A percentile compares a stretch with the other conserved stretches of the same genome.
These are phyloP conservation scores for Hevea brasiliensis DNA, from an alignment of 345 rosid genomes.

Conservation along the genomic window DNA sequence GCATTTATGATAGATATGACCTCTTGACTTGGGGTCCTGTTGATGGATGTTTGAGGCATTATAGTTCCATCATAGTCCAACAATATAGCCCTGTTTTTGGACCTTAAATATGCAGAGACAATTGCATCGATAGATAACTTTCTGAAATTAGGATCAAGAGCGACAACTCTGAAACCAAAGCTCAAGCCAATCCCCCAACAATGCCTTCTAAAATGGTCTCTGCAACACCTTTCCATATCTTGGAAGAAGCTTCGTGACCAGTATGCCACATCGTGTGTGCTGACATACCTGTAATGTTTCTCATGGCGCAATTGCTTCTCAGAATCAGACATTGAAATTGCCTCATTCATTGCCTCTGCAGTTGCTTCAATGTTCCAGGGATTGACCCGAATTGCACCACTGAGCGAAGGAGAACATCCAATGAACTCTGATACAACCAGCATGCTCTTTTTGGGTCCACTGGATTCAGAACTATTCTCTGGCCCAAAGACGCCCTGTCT, in stretches of 20 bases:
- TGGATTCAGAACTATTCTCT: constrained; percentile 35
- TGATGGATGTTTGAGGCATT: constrained; percentile 67
- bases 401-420: constrained; percentile 83
- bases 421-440: constrained; percentile 74
- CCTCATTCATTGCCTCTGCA: constrained; percentile 74
- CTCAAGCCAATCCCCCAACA: constrained; percentile 80
- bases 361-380: constrained; percentile 75
- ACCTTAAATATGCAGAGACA: constrained; percentile 54
- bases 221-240: constrained; percentile 72
- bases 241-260: constrained; percentile 76
- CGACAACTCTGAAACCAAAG: constrained; percentile 75
- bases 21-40: constrained; percentile 52
- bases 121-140: constrained; percentile 56
- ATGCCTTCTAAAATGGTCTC: constrained; percentile 64
- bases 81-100: constrained; percentile 60
- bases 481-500: constrained; percentile 57
- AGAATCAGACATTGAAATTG: constrained; percentile 56
- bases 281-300: constrained; percentile 84
- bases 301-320: constrained; percentile 87
- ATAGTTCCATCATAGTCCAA: constrained; percentile 77
- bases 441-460: constrained; percentile 64
- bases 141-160: constrained; percentile 67
- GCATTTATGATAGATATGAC: constrained; percentile 53
- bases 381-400: constrained; percentile 74
- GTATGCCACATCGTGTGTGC: constrained; percentile 72